Conservation (phyloP, 148 eudicot species). For the Cornus kousa region DNA sequence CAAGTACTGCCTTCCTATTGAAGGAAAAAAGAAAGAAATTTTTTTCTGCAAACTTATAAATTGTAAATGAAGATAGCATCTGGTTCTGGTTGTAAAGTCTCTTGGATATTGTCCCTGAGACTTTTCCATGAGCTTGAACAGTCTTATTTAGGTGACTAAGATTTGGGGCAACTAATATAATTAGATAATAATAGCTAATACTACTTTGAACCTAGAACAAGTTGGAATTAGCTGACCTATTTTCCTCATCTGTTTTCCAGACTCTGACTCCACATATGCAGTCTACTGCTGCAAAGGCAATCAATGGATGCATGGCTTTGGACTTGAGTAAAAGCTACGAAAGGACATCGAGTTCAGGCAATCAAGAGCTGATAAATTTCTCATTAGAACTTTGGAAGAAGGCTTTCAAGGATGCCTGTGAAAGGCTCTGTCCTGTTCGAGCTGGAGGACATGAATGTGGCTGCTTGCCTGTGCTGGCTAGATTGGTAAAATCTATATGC, state of each 20-base stretch:
- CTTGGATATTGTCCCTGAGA: neutral
- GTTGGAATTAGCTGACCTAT: neutral
- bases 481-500: constrained; percentile 41
- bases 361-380: constrained; percentile 57
- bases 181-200: neutral
- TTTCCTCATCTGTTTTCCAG: constrained; percentile 31
- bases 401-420: constrained; percentile 87
- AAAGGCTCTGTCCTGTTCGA: constrained; percentile 79
- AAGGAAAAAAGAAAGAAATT: too few species aligned
- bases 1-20: too few species aligned
- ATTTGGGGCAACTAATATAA: neutral
- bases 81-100: neutral
- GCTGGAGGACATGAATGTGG: constrained; percentile 85
- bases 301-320: constrained; percentile 40
- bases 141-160: neutral
- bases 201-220: neutral
- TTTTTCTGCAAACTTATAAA: neutral
- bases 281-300: constrained; percentile 69
- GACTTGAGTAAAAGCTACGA: constrained; percentile 31
- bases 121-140: too few species aligned
- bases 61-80: neutral
- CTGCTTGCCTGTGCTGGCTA: constrained; percentile 68
- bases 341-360: constrained; percentile 51
- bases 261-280: constrained; percentile 81
- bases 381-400: constrained; percentile 90